Evolutionary conservation across 495 filamentous ascomycete species (phyloP), one percentile per base, ranked within the genome.

Genomic region (Xylaria bambusicola): DNA sequence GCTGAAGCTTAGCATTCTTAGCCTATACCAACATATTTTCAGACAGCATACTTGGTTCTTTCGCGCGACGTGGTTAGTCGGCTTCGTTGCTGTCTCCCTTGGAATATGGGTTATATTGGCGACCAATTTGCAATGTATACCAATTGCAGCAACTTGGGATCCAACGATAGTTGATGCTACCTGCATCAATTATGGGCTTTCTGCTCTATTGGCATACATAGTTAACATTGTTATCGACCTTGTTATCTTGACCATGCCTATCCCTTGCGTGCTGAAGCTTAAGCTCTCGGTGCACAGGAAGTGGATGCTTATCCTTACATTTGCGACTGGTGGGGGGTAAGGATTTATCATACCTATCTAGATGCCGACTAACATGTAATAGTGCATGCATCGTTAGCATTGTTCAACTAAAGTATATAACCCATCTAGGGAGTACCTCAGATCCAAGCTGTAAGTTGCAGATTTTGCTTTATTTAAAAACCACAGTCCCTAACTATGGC

Each of bases 61-160:
- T 26, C 3, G 3, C 2, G 2, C 12, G 2, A 49, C 46, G 3
- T 49, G 46, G 46, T 13, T 31, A 18, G 26, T 31, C 5, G 17
- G 24, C 13, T 23, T 13, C 17, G 24, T 29, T 2, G 12, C 31
- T 8, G 26, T 6, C 1, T 3, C 4, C 1, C 15, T 6, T n/a
- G 17, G 6, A 1, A 2, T 21, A 4, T 18, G 21, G 20, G 18
- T 49, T 15, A 29, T 49, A 1, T 3, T 49, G 1, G 13, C 24
- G 13, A 49, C 46, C 1, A 31, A 49, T 26, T 15, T 49, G 5
- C 46, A 49, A 49, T 49, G 46, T 9, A 49, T 49, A 29, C 46
- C 46, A 1, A 49, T 49, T 10, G 1, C 24, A n/a, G 24, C 9
- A 4, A n/a, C 12, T 6, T 49, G 46, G 46, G 44, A 47, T 4